These are phyloP conservation scores for Aureobasidium sp. DNA, from an alignment of 2,329 filamentous ascomycete species.

Conservation along the genomic window DNA sequence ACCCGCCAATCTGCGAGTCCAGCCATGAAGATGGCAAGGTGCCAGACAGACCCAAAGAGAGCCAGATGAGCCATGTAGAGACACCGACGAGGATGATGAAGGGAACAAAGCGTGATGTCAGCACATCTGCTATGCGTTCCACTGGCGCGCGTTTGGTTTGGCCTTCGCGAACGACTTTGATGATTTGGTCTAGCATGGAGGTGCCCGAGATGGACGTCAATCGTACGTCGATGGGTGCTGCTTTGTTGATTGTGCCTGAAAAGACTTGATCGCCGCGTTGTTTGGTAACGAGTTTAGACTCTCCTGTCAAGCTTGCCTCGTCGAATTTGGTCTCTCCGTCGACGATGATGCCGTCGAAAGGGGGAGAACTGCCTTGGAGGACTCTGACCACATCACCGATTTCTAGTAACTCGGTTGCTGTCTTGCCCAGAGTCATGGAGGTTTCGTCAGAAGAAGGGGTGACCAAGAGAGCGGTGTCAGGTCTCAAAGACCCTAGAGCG, in stretches of 20 bases:
- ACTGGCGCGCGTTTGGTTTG: constrained; percentile 70
- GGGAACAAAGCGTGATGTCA: constrained; percentile 73
- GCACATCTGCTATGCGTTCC: constrained; percentile 63
- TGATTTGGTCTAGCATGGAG: constrained; percentile 75
- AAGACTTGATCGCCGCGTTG: constrained; percentile 56
- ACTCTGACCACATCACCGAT: constrained; percentile 56
- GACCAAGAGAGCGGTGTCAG: constrained; percentile 67
- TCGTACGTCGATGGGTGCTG: constrained; percentile 52
- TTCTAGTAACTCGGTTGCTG: constrained; percentile 57
- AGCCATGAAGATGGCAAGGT: constrained; percentile 52
- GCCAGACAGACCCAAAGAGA: constrained; percentile 55
- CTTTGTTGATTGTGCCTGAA: constrained; percentile 69
- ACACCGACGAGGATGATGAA: constrained; percentile 63
- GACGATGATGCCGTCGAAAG: constrained; percentile 66
- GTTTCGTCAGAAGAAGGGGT: not conserved
- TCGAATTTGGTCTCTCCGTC: constrained; percentile 62
- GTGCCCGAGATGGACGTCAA: constrained; percentile 59
- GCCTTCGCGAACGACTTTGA: constrained; percentile 68
- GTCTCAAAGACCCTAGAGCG: constrained; percentile 68
- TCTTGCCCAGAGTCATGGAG: constrained; percentile 24
- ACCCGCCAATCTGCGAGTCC: constrained; percentile 51
- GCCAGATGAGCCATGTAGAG: constrained; percentile 65
- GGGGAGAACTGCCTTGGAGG: constrained; percentile 72
- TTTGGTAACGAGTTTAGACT: constrained; percentile 63
- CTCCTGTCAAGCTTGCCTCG: constrained; percentile 82